Evolutionary conservation across 73 alveolate genomes (phyloP), one percentile per base, ranked within the genome.

Genomic region (Paramecium biaurelia): DNA sequence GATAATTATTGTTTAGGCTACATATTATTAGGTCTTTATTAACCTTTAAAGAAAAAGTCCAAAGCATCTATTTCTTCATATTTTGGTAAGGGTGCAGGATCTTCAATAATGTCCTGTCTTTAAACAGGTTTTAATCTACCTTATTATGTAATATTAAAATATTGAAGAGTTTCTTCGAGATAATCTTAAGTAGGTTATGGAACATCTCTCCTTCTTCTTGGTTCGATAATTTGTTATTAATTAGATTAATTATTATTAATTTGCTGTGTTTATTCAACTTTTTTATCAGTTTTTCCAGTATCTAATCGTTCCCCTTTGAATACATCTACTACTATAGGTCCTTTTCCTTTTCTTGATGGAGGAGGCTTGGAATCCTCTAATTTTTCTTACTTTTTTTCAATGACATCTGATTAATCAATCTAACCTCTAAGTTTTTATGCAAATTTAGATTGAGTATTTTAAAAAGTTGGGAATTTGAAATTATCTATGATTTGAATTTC

Each of bases 71-170:
- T 21, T 79, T 79, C 90, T 42, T 72, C 86, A 18, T 72, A 72
- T 72, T 72, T 35, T 14, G 32, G 58, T 35, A 32, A 1, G 0
- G 86, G 63, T 14, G 7, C 58, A 23, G 37, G 58, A 59, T 59
- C 85, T 41, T 86, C 59, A 35, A 86, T 72, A 0, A 86, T 82
- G 11, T 92, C 63, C 11, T 82, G 94, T 37, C 97, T 70, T 20
- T 86, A 49, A 42, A 76, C 94, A 14, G 94, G 92, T 47, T 85
- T 82, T 32, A 95, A 94, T 86, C 99, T 89, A 30, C 99, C 97
- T 90, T 86, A 56, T 89, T 96, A 93, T 4, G 99, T 96, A 2
- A 95, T 93, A 89, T 95, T 94, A 85, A 96, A 96, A 85, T 90
- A 96, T 86, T 96, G 95, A 21, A 96, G 93, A 24, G 93, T 85